Evolutionary conservation across 768 basidiomycete species (phyloP), one percentile per base, ranked within the genome.

Genomic region (Collybia sp.): DNA sequence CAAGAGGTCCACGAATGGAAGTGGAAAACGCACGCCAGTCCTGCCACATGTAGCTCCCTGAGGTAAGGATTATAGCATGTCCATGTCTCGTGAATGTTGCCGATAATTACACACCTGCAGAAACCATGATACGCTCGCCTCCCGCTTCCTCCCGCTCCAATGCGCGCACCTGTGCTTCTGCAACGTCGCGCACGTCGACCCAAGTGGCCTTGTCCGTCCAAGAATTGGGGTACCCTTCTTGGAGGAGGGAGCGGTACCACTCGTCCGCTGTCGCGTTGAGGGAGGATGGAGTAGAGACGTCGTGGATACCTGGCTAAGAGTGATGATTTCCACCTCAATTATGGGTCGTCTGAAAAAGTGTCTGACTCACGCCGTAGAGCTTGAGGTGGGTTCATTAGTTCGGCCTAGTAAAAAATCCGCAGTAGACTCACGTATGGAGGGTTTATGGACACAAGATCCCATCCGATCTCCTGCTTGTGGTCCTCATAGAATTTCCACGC

Each of bases 141-240:
- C 72, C 75, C 0, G 82, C 83, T 2, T 66, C 70, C 19, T 71
- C 65, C 42, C 68, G 73, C 44, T 70, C 68, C 16, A 88, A 58
- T 3, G 80, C 79, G 5, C 65, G 58, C 0, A 70, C 68, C 56
- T 86, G 83, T 0, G 74, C 82, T 16, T 71, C 64, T 0, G 80
- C 80, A 30, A 79, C 56, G 55, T 83, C 80, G 5, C 79, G 71
- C 5, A 81, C 79, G 42, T 82, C 77, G 20, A 76, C 55, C 68
- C 72, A 79, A 17, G 12, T 56, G 55, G 5, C 63, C 63, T 15
- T 55, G 46, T 0, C 42, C 43, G 6, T 64, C 58, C 2, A 56
- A 47, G 0, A 58, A 40, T 18, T 58, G 55, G 1, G 54, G 25
- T 25, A 48, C 3, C 48, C 54, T 13, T 49, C 52, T 5, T 43